Evolutionary conservation across 306 rosid species (phyloP).

Genomic region (Casuarina glauca): DNA sequence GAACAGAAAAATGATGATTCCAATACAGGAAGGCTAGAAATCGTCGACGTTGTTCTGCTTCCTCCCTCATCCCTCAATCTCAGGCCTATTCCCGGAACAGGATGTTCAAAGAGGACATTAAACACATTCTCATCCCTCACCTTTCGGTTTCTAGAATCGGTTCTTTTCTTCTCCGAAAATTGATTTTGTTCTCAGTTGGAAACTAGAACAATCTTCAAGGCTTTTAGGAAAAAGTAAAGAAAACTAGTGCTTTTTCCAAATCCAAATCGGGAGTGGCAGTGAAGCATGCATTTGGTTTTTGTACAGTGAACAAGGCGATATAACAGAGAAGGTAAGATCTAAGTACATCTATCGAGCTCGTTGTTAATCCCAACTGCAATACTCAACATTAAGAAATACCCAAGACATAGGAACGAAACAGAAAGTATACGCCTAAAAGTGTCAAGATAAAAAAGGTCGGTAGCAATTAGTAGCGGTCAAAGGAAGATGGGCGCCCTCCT

Average conservation of each 20-base stretch:
- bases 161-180: too few species aligned
- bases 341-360: constrained; percentile 30
- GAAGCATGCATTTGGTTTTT: not conserved
- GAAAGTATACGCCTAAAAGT: constrained; percentile 21
- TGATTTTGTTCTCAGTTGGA: too few species aligned
- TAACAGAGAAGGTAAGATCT: constrained; percentile 19
- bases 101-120: too few species aligned
- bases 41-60: too few species aligned
- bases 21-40: too few species aligned
- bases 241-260: not conserved
- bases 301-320: constrained; percentile 5
- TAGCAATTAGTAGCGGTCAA: constrained; percentile 64
- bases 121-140: too few species aligned
- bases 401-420: constrained; percentile 27
- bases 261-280: not conserved
- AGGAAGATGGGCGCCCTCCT: constrained; percentile 62
- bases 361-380: constrained; percentile 19
- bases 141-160: too few species aligned
- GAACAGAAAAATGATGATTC: too few species aligned
- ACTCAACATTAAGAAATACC: constrained; percentile 8
- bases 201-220: too few species aligned
- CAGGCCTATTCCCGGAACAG: too few species aligned
- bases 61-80: too few species aligned
- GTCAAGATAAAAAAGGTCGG: not conserved
- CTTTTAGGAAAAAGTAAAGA: not conserved